Base-by-base conservation (phyloP, 192 early-diverging fungal species). In the Mortierella hygrophila region DNA sequence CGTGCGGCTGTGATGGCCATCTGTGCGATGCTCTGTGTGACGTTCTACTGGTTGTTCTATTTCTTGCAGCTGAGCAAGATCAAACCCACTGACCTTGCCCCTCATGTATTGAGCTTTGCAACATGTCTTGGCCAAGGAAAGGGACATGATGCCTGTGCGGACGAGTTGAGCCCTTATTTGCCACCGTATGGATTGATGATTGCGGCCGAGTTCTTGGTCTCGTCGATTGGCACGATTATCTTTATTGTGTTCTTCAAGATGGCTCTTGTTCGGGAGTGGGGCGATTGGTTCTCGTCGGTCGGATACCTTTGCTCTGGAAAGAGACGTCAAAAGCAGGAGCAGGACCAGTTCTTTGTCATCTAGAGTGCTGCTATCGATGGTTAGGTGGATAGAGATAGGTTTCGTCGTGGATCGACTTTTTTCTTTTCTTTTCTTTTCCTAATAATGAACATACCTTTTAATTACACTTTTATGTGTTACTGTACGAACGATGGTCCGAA, bases 11-110 rank as follows among this genome's bases (percentile, higher is more conserved):
- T 92, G 70, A 77, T 92, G 46, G 90, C 90, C 0, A 16, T 91
- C 35, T 77, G 77, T 68, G 72, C 89, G 4, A 73, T 91, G 21
- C 41, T 81, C 18, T 79, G 83, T 26, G 89, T 90, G n/a, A 82
- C 88, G 10, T 91, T 92, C 75, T 92, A 92, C 75, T 91, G 90
- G 91, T 42, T 92, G 38, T 91, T 92, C 71, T 92, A 92, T 65
- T 89, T 88, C 49, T 70, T 88, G 16, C 87, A 91, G 75, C 78
- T 92, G 15, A 47, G 57, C 26, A 82, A 82, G 44, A 70, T 90
- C 21, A 65, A 84, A 1, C 82, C 73, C 42, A 54, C 75, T 16
- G 54, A 40, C 18, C 71, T 77, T 2, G 68, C 75, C 20, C 54
- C 70, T 4, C 44, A 72, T 32, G 54, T 91, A 2, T 15, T 37